Base-by-base conservation (phyloP, 1,139 yeast species). In the Yamadazyma sp. region DNA sequence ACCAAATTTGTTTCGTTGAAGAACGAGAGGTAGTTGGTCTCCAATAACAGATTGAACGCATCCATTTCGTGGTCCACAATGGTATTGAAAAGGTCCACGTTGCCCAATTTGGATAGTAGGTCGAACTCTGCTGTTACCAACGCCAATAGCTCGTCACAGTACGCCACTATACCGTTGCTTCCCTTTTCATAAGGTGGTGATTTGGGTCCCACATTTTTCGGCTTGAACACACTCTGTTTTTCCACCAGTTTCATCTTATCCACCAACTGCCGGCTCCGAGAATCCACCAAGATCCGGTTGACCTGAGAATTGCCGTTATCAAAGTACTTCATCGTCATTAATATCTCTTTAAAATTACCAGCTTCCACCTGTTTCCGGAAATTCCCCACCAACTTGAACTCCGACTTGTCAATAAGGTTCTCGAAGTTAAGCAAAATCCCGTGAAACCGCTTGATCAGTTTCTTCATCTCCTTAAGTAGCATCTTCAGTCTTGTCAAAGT, bases 101-200 rank as follows among this genome's bases (percentile, higher is more conserved):
- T 38, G 11, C 46, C 50, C 33, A 43, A 45, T 45, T 49, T 46
- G 56, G 43, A 38, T 2, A 77, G 47, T 12, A 78, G 54, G 5
- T 69, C 67, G 32, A 61, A 52, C 45, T 79, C 83, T 24, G 70
- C 70, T n/a, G 69, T 64, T 33, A 82, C 57, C 33, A 73, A 69
- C 6, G 71, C 70, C 27, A 70, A 55, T 10, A 82, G 53, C 2
- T 82, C 82, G 25, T 70, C 75, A 7, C 78, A 72, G 53, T 80
- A 85, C 31, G 62, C 59, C 25, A 65, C 65, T 31, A 86, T 73
- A 5, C 87, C 85, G 52, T 76, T 80, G 33, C 76, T 67, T 2
- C 86, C 86, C 51, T 72, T 76, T 49, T 82, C 86, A 53, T 81
- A 71, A 1, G 84, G 59, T 51, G 73, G 57, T 54, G 43, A 54